Evolutionary conservation across 192 early-diverging fungal genomes (phyloP), one percentile per base, ranked within the genome.

Genomic region (Mortierella claussenii): DNA sequence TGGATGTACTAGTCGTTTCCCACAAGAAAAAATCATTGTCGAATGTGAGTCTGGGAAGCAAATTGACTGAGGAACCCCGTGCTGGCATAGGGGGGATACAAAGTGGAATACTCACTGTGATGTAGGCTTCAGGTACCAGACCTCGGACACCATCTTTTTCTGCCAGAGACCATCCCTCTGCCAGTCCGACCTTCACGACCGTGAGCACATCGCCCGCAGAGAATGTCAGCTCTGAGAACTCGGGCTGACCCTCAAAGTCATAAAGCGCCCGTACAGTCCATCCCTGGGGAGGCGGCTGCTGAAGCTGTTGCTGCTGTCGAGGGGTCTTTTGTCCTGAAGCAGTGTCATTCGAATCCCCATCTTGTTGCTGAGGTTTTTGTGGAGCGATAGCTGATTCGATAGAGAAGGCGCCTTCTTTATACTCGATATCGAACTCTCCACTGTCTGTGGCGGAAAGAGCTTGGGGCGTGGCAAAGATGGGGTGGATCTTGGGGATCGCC

Each of bases 81-180:
- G 8, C 21, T 49, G 13, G 44, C 26, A 36, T 18, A 42, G 21
- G 45, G 31, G 32, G 17, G 28, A 18, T 17, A 31, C 47, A 46
- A 34, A 37, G 11, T 1, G 55, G 9, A 28, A 7, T 31, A 58
- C 65, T 60, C 74, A 79, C 80, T 2, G 81, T 82, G 23, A 82
- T 61, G 51, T 82, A 82, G 8, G 81, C 34, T 42, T 82, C 76
- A 26, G 76, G 81, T 24, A 79, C 66, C 15, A 82, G 67, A n/a
- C 76, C 76, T 15, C 69, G 78, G 30, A 75, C 63, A 12, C 76
- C 81, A 34, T 79, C 81, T 31, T 82, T 82, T 45, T 79, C 69
- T 17, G 75, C 80, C 18, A 82, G 60, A 1, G 80, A 82, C 80
- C 80, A 82, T 1, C 80, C 80, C 46, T 82, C 80, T 3, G 80